These are phyloP conservation scores for Sclerotinia borealis DNA, from an alignment of 2,329 filamentous ascomycete genomes.

Conservation along the genomic window DNA sequence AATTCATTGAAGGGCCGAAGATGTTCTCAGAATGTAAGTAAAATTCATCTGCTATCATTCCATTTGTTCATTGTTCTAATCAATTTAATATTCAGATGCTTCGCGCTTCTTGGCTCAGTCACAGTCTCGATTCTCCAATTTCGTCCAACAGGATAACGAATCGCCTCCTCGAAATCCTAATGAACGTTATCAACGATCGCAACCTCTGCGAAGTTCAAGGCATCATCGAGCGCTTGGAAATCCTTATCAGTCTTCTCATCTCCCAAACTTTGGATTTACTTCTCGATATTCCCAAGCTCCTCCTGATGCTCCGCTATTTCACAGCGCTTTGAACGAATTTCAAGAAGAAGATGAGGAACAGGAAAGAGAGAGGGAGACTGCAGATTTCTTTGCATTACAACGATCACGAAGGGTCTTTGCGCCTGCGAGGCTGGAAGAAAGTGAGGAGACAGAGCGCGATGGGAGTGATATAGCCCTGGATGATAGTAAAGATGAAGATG, in stretches of 20 bases:
- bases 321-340: conserved; percentile 84
- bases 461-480: conserved; percentile 51
- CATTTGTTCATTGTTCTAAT: conserved; percentile 10
- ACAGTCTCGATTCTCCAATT: conserved; percentile 77
- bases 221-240: conserved; percentile 47
- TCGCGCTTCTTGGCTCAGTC: conserved; percentile 95
- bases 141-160: conserved; percentile 51
- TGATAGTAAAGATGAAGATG: conserved; percentile 45
- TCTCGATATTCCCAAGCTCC: conserved; percentile 60
- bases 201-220: conserved; percentile 23
- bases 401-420: conserved; percentile 84
- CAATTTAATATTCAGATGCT: conserved; percentile 53
- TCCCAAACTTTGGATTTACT: conserved; percentile 71
- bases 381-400: conserved; percentile 90
- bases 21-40: conserved; percentile 34
- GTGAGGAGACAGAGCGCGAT: conserved; percentile 73
- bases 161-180: conserved; percentile 32
- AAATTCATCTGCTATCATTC: background rate
- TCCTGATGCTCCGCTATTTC: conserved; percentile 90
- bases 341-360: conserved; percentile 90
- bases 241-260: conserved; percentile 74
- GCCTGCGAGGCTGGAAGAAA: conserved; percentile 75
- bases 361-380: conserved; percentile 82
- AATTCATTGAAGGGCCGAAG: conserved; percentile 12
- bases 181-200: conserved; percentile 28